Evolutionary conservation across 202 grass and related monocot species (phyloP), one percentile per base, ranked within the genome.

Genomic region (Musa balbisiana): DNA sequence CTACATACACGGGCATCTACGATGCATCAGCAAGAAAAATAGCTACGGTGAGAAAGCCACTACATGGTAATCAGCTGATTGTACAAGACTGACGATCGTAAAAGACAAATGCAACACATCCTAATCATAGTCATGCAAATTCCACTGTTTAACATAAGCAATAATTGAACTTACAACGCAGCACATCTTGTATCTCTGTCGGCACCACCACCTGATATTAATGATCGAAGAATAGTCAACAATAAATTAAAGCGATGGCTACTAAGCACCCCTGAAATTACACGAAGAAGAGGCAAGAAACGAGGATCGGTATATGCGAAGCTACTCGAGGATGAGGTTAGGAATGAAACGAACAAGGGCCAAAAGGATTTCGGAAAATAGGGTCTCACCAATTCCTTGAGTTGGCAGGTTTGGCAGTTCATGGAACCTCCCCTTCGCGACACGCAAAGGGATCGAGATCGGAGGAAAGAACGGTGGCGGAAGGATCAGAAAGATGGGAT

Each of bases 391-490:
- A 87, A 76, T 25, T 89, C 89, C 49, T 86, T 89, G 20, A 92
- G 64, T 8, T 92, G 84, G 74, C 81, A 92, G 6, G 89, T 92
- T 65, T 86, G 84, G 76, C 86, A 92, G 84, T 92, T 92, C 89
- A 92, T 92, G 51, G 51, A 13, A 23, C 72, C 72, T 56, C 50
- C 29, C 16, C 69, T 19, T 15, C 53, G 5, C 16, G 25, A 55
- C 2, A 14, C 52, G 52, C 72, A 6, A 43, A 56, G 23, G 5
- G 19, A 71, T 71, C 49, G 68, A 71, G 8, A 11, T 52, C 49
- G 68, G 8, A 6, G 4, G 33, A 19, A 65, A 25, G 24, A 13
- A n/a, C 17, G 6, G 67, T 1, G 3, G 1, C 33, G 33, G 33
- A 50, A 70, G 2, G 67, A 70, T 70, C 17, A 15, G 67, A 8